Evolutionary conservation across 192 early-diverging fungal species (phyloP).

Genomic region (Backusella westeae): DNA sequence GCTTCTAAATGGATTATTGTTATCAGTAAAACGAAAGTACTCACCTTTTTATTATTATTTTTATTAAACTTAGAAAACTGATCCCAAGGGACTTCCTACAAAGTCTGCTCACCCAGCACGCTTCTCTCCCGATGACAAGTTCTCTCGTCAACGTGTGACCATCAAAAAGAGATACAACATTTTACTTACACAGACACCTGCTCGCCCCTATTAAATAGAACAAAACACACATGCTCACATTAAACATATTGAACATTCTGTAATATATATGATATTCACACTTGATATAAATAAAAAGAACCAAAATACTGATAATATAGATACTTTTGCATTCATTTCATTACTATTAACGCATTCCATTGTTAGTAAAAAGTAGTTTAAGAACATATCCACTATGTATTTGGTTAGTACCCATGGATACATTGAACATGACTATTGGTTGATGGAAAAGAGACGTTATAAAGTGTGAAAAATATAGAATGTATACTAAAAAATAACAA

Average conservation of each 20-base stretch:
- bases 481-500: too few species aligned
- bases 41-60: not conserved
- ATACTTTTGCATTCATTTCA: not conserved
- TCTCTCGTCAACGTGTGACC: conserved; percentile 94
- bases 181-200: conserved; percentile 65
- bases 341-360: too few species aligned
- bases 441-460: too few species aligned
- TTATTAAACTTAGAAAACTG: conserved; percentile 64
- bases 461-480: too few species aligned
- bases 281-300: not conserved
- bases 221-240: not conserved
- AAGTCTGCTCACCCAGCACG: conserved; percentile 99
- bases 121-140: conserved; percentile 99
- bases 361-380: too few species aligned
- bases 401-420: too few species aligned
- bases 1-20: not conserved
- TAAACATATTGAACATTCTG: not conserved
- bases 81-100: conserved; percentile 74
- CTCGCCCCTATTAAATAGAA: conserved; percentile 21
- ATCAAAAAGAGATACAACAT: conserved; percentile 94
- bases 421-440: too few species aligned
- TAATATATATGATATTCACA: not conserved
- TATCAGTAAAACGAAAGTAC: not conserved
- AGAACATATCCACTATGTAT: too few species aligned
- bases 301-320: not conserved